Evolutionary conservation across 2,329 filamentous ascomycete genomes (phyloP), one percentile per base, ranked within the genome.

Genomic region (Zarea fungicola): DNA sequence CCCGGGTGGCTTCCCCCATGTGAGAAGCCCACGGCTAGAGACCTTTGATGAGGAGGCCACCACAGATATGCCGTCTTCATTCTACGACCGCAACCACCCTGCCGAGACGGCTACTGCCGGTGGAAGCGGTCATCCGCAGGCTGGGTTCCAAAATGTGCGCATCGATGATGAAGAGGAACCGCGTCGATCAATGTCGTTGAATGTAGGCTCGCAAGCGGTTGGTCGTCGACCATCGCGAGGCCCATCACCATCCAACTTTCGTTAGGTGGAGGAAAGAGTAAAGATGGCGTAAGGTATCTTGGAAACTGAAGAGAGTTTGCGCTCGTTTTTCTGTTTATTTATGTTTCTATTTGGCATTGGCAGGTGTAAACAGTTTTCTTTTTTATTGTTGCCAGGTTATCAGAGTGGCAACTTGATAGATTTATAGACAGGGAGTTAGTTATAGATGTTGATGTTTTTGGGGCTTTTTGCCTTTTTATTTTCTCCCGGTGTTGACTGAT

Each of bases 31-130:
- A 3, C 63, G 61, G n/a, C 59, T 56, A 5, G 60, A 58, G 23
- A 60, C 59, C 3, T 73, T 70, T 49, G 73, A 76, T 47, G 68
- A 75, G 42, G 73, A 76, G 60, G 63, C 71, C 2, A 61, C 67
- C 52, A 68, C 60, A 2, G 67, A 63, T 19, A 58, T 66, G 45
- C 59, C 63, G 5, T 42, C 46, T 16, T 21, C 28, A 2, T 48
- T 48, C 10, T 48, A 48, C 31, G 46, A 42, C 22, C 46, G 46
- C 31, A 48, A 48, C 31, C 46, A 48, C 19, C 46, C 46, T 9
- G 14, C 13, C 6, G 3, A 16, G 10, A 34, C 37, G 36, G 14
- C n/a, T 4, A 13, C 26, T 1, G 9, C n/a, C 13, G 35, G 21
- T 11, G 9, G 11, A 11, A 29, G 19, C 19, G 37, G 37, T 28